A percentile compares a stretch with the other conserved stretches of the same genome.
Evolutionary conservation across 2,329 filamentous ascomycete species (phyloP).

Genomic region (Colletotrichum sp.): DNA sequence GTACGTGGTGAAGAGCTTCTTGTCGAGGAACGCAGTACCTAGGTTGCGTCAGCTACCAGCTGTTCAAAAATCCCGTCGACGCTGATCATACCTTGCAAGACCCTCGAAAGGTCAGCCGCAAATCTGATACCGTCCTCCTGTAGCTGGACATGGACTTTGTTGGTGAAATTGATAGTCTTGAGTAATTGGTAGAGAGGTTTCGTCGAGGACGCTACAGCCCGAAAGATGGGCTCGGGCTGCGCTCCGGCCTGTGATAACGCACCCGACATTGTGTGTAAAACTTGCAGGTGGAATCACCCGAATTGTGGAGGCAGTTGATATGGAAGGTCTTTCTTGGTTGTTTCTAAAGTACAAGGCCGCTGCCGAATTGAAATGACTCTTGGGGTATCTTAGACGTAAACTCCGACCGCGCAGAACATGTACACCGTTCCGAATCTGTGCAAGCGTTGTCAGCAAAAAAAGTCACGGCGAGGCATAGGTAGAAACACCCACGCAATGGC

Average conservation of each 20-base stretch:
- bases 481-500: constrained; percentile 78
- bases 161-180: constrained; percentile 64
- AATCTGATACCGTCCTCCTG: constrained; percentile 86
- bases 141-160: constrained; percentile 71
- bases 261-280: constrained; percentile 24
- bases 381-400: constrained; percentile 83
- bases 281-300: not conserved
- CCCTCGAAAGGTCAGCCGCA: constrained; percentile 83
- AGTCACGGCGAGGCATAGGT: not conserved
- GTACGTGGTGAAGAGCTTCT: constrained; percentile 86
- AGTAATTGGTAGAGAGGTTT: constrained; percentile 72
- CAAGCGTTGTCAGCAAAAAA: constrained; percentile 5
- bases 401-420: constrained; percentile 98
- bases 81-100: constrained; percentile 79
- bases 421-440: constrained; percentile 89
- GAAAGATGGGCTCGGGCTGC: constrained; percentile 62
- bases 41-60: not conserved
- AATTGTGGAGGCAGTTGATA: not conserved
- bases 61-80: no score
- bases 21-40: constrained; percentile 77
- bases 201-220: constrained; percentile 78
- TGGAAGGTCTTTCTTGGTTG: constrained; percentile 17
- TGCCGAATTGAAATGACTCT: constrained; percentile 26
- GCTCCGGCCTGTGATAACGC: constrained; percentile 23
- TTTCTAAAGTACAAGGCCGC: constrained; percentile 25